Evolutionary conservation across 2,329 filamentous ascomycete genomes (phyloP).

Genomic region (Diplodia mutila): DNA sequence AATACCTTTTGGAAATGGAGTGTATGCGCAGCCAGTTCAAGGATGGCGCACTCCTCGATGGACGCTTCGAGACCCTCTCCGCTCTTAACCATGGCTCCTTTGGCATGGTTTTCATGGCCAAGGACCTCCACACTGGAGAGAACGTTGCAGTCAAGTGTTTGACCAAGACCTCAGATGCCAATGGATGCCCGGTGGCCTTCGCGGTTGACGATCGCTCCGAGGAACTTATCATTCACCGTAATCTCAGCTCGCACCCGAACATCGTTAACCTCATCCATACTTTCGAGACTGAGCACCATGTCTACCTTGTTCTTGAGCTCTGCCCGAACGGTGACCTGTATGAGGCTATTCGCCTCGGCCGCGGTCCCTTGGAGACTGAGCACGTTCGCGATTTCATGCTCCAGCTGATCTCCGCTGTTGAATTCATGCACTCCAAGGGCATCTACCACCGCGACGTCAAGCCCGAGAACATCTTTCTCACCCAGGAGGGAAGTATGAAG

Average conservation of each 20-base stretch:
- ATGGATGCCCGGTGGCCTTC: slow-evolving; percentile 63
- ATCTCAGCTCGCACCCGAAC: slow-evolving; percentile 79
- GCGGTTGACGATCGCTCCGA: slow-evolving; percentile 82
- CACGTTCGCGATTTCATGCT: slow-evolving; percentile 98
- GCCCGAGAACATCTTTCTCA: slow-evolving; percentile 98
- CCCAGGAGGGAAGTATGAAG: slow-evolving; percentile 85
- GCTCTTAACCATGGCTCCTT: slow-evolving; percentile 98
- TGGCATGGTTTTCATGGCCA: slow-evolving; percentile 96
- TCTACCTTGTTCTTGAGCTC: slow-evolving; percentile 93
- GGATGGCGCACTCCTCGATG: slow-evolving; percentile 78
- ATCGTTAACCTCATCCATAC: slow-evolving; percentile 90
- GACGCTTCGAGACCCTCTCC: slow-evolving; percentile 87
- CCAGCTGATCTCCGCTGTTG: slow-evolving; percentile 85
- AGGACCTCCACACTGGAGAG: slow-evolving; percentile 74
- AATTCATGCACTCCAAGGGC: slow-evolving; percentile 87
- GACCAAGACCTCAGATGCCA: slow-evolving; percentile 74
- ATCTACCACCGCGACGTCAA: slow-evolving; percentile 99
- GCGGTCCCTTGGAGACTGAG: slow-evolving; percentile 89
- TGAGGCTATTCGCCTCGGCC: slow-evolving; percentile 88
- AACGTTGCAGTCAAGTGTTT: slow-evolving; percentile 95
- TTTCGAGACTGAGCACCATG: slow-evolving; percentile 88
- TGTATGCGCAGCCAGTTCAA: slow-evolving; percentile 84
- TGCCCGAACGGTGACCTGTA: slow-evolving; percentile 95
- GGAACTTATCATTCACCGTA: slow-evolving; percentile 77
- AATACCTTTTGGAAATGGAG: slow-evolving; percentile 62